These are phyloP conservation scores for Dryas integrifolia DNA, from an alignment of 331 rosid genomes.

Conservation along the genomic window DNA sequence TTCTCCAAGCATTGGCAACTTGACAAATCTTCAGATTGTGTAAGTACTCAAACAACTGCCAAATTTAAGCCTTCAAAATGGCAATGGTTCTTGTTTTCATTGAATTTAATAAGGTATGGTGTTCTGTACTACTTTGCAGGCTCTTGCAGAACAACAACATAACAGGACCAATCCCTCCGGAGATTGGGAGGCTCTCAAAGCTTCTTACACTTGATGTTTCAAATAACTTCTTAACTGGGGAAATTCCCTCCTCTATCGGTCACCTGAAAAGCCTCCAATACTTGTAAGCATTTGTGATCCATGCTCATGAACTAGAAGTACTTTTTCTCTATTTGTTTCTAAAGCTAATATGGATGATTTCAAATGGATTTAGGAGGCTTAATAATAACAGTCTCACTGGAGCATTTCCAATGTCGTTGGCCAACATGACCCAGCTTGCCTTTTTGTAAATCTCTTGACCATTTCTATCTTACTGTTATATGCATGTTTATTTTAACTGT, in stretches of 20 bases:
- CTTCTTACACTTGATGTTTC: conserved; percentile 89
- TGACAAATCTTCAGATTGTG: conserved; percentile 95
- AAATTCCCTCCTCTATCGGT: conserved; percentile 61
- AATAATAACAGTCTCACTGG: conserved; percentile 80
- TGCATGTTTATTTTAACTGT: neutral
- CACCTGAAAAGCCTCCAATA: conserved; percentile 69
- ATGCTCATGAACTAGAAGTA: neutral
- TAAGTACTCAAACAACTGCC: conserved; percentile 38
- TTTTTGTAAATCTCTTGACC: conserved; percentile 58
- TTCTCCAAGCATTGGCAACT: conserved; percentile 90
- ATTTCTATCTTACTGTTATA: conserved; percentile 1
- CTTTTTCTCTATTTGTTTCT: neutral
- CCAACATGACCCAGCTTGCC: conserved; percentile 68
- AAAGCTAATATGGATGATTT: conserved; percentile 31
- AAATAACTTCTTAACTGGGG: conserved; percentile 62
- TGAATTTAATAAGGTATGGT: conserved; percentile 18
- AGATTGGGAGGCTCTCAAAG: conserved; percentile 72
- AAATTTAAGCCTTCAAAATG: neutral
- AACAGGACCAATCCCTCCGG: conserved; percentile 71
- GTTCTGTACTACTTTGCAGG: conserved; percentile 43
- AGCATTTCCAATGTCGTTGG: conserved; percentile 66
- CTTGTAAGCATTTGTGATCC: conserved; percentile 49
- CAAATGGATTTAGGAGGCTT: conserved; percentile 64
- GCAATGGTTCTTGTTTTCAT: conserved; percentile 16
- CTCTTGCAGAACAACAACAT: conserved; percentile 77